phyloP scores from a whole-genome alignment of 1,284 basidiomycete species.

The Entoloma clypeatum region DNA sequence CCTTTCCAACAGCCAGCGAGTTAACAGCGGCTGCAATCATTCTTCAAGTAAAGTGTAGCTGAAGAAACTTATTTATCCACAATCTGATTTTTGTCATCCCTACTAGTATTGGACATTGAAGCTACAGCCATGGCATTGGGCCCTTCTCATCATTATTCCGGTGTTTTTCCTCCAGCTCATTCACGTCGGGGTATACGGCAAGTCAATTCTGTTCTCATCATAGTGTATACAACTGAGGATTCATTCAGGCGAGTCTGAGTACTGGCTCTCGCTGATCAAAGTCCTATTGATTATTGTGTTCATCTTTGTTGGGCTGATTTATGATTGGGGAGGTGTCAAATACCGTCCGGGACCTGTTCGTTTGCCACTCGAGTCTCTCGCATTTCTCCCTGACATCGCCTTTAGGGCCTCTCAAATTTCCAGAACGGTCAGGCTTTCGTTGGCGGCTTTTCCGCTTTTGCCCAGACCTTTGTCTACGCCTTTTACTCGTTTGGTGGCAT shows the following conservation, averaged over 20 bases:
- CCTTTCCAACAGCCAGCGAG: constrained; percentile 22
- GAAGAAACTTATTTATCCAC: background rate
- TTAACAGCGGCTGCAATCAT: constrained; percentile 29
- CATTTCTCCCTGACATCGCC: background rate
- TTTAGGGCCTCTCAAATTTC: constrained; percentile 50
- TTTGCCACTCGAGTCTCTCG: background rate
- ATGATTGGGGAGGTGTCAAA: constrained; percentile 55
- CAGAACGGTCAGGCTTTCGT: constrained; percentile 46
- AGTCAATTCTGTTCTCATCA: constrained; percentile 11
- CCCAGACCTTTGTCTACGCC: constrained; percentile 52
- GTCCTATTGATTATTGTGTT: constrained; percentile 51
- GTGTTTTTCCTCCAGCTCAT: constrained; percentile 32
- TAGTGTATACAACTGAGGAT: background rate
- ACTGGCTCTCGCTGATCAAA: constrained; percentile 46
- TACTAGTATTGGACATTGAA: constrained; percentile 39
- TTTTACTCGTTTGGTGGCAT: constrained; percentile 77
- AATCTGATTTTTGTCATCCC: constrained; percentile 4
- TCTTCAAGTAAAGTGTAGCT: constrained; percentile 23
- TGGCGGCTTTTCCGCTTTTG: constrained; percentile 50
- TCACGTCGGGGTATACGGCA: constrained; percentile 43
- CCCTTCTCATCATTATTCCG: constrained; percentile 46
- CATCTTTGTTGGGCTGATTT: constrained; percentile 53
- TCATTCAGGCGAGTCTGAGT: constrained; percentile 47
- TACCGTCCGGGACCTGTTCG: constrained; percentile 46
- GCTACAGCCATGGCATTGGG: constrained; percentile 48